Conservation (phyloP, 2,329 filamentous ascomycete species). For the Colletotrichum endophyticum region DNA sequence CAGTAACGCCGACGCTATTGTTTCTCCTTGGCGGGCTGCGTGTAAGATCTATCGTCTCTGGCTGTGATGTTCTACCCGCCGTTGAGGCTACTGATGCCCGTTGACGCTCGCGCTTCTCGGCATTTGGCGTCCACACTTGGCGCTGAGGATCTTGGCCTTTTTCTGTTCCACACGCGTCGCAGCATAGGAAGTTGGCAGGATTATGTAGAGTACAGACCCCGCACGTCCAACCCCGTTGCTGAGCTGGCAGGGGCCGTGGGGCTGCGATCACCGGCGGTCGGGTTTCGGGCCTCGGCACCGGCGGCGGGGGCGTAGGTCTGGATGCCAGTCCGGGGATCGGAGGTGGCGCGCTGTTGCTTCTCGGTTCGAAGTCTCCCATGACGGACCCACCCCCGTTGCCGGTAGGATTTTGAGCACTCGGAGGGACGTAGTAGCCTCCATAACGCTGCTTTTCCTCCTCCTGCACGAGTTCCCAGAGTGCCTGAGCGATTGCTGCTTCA, state of each 20-base stretch:
- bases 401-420: slow-evolving; percentile 56
- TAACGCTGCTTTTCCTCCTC: slow-evolving; percentile 70
- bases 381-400: slow-evolving; percentile 44
- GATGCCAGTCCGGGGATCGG: slow-evolving; percentile 1
- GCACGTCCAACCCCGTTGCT: slow-evolving; percentile 54
- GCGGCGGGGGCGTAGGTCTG: slow-evolving; percentile 20
- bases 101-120: slow-evolving; percentile 23
- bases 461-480: slow-evolving; percentile 84
- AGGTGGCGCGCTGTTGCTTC: slow-evolving; percentile 10
- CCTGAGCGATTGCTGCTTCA: slow-evolving; percentile 83
- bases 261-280: background rate
- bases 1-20: slow-evolving; percentile 5
- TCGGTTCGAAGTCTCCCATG: slow-evolving; percentile 22
- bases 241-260: background rate
- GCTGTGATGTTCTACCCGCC: background rate
- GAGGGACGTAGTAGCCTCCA: slow-evolving; percentile 56
- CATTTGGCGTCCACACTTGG: slow-evolving; percentile 24
- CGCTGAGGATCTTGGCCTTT: slow-evolving; percentile 22
- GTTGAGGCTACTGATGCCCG: slow-evolving; percentile 20
- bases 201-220: slow-evolving; percentile 63
- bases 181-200: slow-evolving; percentile 52
- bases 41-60: slow-evolving; percentile 37
- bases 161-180: slow-evolving; percentile 57
- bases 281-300: slow-evolving; percentile 21
- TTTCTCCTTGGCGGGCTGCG: slow-evolving; percentile 30